Conservation (phyloP, 1,284 basidiomycete genomes). For the Filobasidium uniguttulatum region DNA sequence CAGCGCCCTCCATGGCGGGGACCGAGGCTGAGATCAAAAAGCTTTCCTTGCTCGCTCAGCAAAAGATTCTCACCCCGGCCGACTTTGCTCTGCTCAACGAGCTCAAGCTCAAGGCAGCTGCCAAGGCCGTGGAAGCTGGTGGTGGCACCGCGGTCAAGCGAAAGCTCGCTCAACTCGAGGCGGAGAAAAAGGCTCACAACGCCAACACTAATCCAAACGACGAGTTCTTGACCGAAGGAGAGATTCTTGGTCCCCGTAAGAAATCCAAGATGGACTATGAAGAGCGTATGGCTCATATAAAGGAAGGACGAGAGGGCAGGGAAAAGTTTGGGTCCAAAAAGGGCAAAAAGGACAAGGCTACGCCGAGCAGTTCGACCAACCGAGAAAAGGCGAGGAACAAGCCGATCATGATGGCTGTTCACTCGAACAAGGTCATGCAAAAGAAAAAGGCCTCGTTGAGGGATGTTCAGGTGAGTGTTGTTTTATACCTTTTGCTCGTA, state of each 20-base stretch:
- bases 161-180: conserved; percentile 66
- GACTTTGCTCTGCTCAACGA: conserved; percentile 91
- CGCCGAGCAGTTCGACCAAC: conserved; percentile 70
- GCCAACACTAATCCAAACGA: conserved; percentile 39
- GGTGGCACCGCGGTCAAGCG: conserved; percentile 70
- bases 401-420: conserved; percentile 80
- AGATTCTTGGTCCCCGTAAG: conserved; percentile 88
- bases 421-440: conserved; percentile 39
- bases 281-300: conserved; percentile 81
- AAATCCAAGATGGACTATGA: conserved; percentile 89
- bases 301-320: conserved; percentile 83
- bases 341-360: conserved; percentile 73
- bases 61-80: conserved; percentile 84
- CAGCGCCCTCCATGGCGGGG: conserved; percentile 22
- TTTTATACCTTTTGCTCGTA: neutral
- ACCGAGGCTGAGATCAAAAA: conserved; percentile 33
- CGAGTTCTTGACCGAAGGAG: conserved; percentile 69
- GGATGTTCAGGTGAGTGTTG: conserved; percentile 53
- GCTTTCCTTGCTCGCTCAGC: conserved; percentile 35
- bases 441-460: conserved; percentile 80
- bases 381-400: conserved; percentile 80
- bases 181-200: conserved; percentile 46
- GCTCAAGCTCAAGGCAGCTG: conserved; percentile 69
- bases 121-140: conserved; percentile 53
- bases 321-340: conserved; percentile 85